Evolutionary conservation across 179 eudicot genomes (phyloP).

Genomic region (Drosera spatulata): DNA sequence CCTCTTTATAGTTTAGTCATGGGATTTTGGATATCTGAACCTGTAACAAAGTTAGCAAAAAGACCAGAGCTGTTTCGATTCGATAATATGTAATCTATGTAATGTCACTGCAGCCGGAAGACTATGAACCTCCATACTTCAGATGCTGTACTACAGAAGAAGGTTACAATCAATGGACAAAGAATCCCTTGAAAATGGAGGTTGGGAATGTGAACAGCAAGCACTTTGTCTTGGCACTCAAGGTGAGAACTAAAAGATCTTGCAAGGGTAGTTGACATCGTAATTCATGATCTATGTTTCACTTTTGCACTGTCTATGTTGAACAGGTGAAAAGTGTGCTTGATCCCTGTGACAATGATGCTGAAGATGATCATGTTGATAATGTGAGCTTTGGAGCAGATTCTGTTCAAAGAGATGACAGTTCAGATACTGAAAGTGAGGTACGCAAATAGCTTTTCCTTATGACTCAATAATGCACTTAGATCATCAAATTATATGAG

Average conservation of each 20-base stretch:
- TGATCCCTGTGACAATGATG: constrained; percentile 94
- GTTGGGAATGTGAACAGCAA: constrained; percentile 98
- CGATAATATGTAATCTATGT: neutral
- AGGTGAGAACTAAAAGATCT: constrained; percentile 28
- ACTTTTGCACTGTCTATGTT: neutral
- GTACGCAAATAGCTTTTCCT: constrained; percentile 18
- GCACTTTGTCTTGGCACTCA: constrained; percentile 77
- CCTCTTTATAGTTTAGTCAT: too few species aligned
- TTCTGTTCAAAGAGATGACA: constrained; percentile 51
- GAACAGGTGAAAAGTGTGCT: constrained; percentile 86
- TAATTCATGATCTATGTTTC: too few species aligned
- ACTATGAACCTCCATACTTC: constrained; percentile 97
- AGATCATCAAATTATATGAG: neutral
- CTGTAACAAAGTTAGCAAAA: neutral
- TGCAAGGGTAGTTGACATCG: too few species aligned
- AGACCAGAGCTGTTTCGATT: neutral
- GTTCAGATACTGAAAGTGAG: constrained; percentile 68
- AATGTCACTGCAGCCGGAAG: constrained; percentile 45
- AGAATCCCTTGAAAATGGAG: constrained; percentile 84
- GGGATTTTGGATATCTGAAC: constrained; percentile 1
- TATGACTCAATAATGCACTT: neutral
- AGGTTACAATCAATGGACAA: constrained; percentile 62
- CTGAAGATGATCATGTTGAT: constrained; percentile 51
- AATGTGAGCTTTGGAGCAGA: constrained; percentile 76
- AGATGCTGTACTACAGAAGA: constrained; percentile 81